These are phyloP conservation scores for Dactylellina leptospora DNA, from an alignment of 2,329 filamentous ascomycete species.

Conservation along the genomic window DNA sequence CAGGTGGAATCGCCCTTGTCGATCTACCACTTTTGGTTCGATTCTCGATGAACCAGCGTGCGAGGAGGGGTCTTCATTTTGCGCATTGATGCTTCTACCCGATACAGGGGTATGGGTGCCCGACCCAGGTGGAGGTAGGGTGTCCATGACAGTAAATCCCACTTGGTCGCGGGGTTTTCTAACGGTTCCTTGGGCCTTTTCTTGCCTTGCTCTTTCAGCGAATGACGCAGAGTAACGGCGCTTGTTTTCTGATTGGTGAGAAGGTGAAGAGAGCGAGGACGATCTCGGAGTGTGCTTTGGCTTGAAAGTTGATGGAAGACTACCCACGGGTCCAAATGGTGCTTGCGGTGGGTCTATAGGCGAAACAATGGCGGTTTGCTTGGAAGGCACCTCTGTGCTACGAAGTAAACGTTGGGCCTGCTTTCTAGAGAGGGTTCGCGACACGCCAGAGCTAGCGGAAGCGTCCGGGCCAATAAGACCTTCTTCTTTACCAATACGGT, in stretches of 20 bases:
- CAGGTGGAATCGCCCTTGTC: constrained; percentile 18
- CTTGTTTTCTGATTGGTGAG: constrained; percentile 36
- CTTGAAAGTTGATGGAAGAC: constrained; percentile 26
- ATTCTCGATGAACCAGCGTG: constrained; percentile 34
- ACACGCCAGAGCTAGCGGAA: constrained; percentile 38
- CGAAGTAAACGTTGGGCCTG: constrained; percentile 56
- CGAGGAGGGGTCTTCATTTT: constrained; percentile 8
- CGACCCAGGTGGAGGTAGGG: constrained; percentile 41
- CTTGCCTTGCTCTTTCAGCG: constrained; percentile 48
- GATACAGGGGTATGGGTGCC: constrained; percentile 34
- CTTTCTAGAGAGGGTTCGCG: constrained; percentile 55
- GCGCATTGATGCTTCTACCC: constrained; percentile 39
- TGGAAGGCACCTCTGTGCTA: constrained; percentile 55
- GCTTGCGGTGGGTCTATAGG: constrained; percentile 36
- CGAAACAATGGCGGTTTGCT: constrained; percentile 28
- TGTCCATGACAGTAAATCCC: constrained; percentile 49
- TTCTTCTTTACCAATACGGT: constrained; percentile 94
- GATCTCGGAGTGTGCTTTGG: constrained; percentile 31
- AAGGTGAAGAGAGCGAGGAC: constrained; percentile 31
- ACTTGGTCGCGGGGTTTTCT: constrained; percentile 40
- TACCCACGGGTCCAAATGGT: constrained; percentile 7
- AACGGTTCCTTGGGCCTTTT: constrained; percentile 45
- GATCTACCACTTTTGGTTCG: constrained; percentile 36
- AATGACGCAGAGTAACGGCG: constrained; percentile 48
- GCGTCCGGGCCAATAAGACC: constrained; percentile 64